phyloP scores from a whole-genome alignment of 139 green algal species.

The Tetradesmus obliquus region DNA sequence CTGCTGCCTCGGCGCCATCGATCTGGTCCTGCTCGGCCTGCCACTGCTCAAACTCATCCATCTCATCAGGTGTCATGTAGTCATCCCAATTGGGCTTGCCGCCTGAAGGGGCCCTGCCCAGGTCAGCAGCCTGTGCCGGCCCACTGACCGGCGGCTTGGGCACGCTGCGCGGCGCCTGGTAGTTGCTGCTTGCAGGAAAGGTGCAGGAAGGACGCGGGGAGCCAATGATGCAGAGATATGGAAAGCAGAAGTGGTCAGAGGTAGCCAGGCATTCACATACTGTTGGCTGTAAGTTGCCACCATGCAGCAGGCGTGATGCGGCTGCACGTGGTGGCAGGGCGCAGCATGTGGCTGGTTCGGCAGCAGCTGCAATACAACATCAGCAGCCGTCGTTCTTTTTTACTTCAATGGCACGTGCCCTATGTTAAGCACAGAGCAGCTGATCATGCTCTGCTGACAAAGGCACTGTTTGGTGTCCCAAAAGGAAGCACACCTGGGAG shows the following conservation, averaged over 20 bases:
- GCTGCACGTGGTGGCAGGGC: no score
- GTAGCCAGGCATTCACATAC: not conserved
- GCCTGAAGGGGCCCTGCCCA: not conserved
- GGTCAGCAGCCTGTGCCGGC: not conserved
- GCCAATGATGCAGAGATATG: no score
- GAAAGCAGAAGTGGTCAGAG: no score
- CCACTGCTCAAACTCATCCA: constrained; percentile 46
- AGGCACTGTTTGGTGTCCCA: no score
- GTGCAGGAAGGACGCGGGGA: no score
- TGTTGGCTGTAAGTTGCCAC: not conserved
- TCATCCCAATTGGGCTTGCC: constrained; percentile 44
- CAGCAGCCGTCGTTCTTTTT: no score
- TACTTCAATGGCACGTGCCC: no score
- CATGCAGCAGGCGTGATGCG: no score
- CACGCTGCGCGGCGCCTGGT: not conserved
- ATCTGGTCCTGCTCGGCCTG: constrained; percentile 25
- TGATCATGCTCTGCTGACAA: no score
- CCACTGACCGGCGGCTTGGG: not conserved
- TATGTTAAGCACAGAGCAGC: no score
- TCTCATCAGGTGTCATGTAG: constrained; percentile 43
- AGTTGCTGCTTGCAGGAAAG: constrained; percentile 2
- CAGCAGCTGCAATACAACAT: no score
- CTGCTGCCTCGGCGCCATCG: not conserved
- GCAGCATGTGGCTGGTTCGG: no score
- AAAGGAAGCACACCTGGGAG: not conserved